phyloP scores from a whole-genome alignment of 73 alveolate species.

The Paramecium octaurelia region DNA sequence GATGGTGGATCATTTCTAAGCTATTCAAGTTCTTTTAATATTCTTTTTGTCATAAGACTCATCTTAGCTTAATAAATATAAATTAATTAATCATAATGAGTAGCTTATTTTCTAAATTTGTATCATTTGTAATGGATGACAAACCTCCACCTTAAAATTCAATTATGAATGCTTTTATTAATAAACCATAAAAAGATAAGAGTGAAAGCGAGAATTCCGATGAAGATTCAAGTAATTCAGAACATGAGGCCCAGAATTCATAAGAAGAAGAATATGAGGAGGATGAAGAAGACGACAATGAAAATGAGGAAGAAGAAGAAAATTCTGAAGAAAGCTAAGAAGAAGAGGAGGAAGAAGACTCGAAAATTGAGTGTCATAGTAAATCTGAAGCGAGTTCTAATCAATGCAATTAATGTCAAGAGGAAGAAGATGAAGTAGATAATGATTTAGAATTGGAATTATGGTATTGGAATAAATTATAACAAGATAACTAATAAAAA shows the following conservation, averaged over 20 bases:
- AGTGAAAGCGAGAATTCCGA: background rate
- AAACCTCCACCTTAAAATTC: background rate
- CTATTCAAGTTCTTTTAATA: background rate
- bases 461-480: background rate
- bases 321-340: slow-evolving; percentile 44
- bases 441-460: background rate
- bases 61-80: background rate
- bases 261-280: slow-evolving; percentile 45
- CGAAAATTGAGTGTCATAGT: background rate
- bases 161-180: background rate
- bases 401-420: background rate
- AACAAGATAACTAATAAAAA: background rate
- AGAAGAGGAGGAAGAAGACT: background rate
- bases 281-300: background rate
- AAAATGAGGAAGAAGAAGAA: slow-evolving; percentile 43
- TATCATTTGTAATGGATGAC: background rate
- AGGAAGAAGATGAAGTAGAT: slow-evolving; percentile 7
- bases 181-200: background rate
- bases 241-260: background rate
- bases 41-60: slow-evolving; percentile 13
- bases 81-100: background rate
- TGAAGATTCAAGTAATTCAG: slow-evolving; percentile 18
- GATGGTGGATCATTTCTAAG: background rate
- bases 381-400: slow-evolving; percentile 2
- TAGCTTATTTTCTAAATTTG: background rate